Percentiles rank a stretch among this genome's conserved stretches.
phyloP scores from a whole-genome alignment of 257 asterid species.

The Solanum chiquidenum region DNA sequence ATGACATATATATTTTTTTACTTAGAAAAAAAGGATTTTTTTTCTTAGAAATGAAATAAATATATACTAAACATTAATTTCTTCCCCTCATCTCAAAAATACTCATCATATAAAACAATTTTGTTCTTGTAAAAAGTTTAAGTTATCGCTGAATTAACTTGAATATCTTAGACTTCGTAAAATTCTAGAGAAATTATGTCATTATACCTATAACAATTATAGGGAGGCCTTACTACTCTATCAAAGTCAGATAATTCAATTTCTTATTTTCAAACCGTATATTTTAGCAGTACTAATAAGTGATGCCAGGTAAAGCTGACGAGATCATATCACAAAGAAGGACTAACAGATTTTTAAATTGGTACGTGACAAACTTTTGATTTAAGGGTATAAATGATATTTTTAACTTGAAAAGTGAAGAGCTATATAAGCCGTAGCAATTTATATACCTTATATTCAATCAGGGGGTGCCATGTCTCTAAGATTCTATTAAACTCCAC shows the following conservation, averaged over 20 bases:
- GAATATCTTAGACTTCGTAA: too few relatives aligned
- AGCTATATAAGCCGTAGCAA: not conserved
- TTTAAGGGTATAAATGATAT: not conserved
- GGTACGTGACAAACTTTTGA: not conserved
- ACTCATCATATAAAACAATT: not conserved
- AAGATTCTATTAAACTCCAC: not conserved
- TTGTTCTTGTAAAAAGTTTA: too few relatives aligned
- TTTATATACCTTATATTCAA: not conserved
- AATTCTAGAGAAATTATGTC: not conserved
- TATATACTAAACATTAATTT: too few relatives aligned
- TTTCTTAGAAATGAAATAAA: not conserved
- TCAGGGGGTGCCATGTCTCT: not conserved
- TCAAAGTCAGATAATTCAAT: not conserved
- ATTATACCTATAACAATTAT: not conserved
- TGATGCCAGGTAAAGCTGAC: accelerated
- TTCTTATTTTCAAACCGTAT: not conserved
- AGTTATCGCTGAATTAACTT: not conserved
- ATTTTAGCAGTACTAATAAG: not conserved
- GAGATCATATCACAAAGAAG: not conserved
- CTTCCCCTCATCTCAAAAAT: not conserved
- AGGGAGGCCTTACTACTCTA: not conserved
- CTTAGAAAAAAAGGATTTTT: not conserved
- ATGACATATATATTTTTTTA: too few relatives aligned
- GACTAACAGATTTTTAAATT: not conserved
- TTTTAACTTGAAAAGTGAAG: not conserved